Percentiles rank a stretch among this genome's conserved stretches.
Conservation (phyloP, 129 eudicot species). For the Kitagawia praeruptora region DNA sequence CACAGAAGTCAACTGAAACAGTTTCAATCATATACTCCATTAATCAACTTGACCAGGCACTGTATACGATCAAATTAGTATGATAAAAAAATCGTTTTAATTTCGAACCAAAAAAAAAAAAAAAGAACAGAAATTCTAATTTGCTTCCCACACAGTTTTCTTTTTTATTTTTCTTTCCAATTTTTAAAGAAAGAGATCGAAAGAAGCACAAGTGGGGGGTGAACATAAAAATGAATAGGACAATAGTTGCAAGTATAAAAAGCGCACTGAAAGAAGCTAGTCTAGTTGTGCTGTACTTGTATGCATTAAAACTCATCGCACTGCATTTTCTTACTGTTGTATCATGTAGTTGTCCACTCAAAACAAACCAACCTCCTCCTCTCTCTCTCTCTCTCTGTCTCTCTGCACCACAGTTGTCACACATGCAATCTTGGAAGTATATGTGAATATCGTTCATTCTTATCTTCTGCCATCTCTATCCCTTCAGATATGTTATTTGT, state of each 20-base stretch:
- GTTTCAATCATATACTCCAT: neutral
- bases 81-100: too few species aligned
- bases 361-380: neutral
- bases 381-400: neutral
- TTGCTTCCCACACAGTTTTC: too few species aligned
- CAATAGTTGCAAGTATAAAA: neutral
- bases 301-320: neutral
- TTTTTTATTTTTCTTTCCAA: too few species aligned
- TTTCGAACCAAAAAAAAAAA: neutral
- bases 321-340: neutral
- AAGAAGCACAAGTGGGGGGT: neutral
- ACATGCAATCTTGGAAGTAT: neutral
- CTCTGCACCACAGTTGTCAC: neutral
- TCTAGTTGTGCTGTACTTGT: neutral
- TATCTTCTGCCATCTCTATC: neutral
- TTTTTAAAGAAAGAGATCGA: neutral
- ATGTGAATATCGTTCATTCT: neutral
- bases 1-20: neutral
- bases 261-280: constrained; percentile 1
- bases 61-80: neutral
- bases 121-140: too few species aligned
- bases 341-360: constrained; percentile 4
- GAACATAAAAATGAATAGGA: neutral
- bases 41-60: neutral
- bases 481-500: neutral